Conservation (phyloP, 306 rosid species). For the Malus fusca region DNA sequence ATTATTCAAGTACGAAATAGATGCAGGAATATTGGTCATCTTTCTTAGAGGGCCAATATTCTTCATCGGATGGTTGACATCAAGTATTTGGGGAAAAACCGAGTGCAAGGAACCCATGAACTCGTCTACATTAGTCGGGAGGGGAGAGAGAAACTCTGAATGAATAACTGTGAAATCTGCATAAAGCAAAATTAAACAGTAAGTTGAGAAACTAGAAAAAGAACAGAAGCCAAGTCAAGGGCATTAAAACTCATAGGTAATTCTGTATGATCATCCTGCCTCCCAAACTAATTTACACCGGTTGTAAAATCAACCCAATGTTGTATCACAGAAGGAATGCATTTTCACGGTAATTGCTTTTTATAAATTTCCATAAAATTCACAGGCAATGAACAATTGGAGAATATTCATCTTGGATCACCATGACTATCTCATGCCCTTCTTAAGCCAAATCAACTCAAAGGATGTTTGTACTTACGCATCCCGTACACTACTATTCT, state of each 20-base stretch:
- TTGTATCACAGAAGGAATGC: background rate
- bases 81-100: slow-evolving; percentile 59
- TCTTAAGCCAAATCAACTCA: slow-evolving; percentile 46
- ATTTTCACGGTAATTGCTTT: background rate
- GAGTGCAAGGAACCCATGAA: slow-evolving; percentile 38
- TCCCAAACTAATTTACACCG: background rate
- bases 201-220: slow-evolving; percentile 14
- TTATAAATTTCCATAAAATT: slow-evolving; percentile 1
- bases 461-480: slow-evolving; percentile 46
- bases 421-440: slow-evolving; percentile 62
- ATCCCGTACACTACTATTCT: slow-evolving; percentile 57
- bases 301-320: background rate
- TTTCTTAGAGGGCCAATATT: slow-evolving; percentile 50
- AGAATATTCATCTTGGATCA: slow-evolving; percentile 59
- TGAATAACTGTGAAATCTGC: slow-evolving; percentile 80
- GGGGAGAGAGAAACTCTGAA: slow-evolving; percentile 69
- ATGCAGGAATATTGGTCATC: slow-evolving; percentile 41
- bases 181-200: slow-evolving; percentile 16
- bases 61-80: slow-evolving; percentile 56
- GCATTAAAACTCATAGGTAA: slow-evolving; percentile 15
- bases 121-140: slow-evolving; percentile 64
- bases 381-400: slow-evolving; percentile 44
- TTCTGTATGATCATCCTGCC: background rate
- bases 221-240: background rate
- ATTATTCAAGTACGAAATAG: slow-evolving; percentile 61